Evolutionary conservation across 2,329 filamentous ascomycete species (phyloP).

Genomic region (Fusarium staphyleae): DNA sequence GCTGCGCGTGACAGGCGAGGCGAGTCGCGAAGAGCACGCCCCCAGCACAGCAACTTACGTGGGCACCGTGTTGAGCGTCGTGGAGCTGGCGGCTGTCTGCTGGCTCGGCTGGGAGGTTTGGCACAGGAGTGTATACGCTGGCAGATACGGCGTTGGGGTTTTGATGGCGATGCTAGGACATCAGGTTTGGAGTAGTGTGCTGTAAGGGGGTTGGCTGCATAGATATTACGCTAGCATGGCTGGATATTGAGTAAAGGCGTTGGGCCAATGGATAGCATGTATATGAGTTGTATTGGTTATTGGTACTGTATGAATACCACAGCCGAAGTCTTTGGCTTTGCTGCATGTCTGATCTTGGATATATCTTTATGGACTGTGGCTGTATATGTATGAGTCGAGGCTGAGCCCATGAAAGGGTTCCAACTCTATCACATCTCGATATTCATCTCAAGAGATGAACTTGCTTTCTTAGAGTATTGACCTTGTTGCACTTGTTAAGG

Average conservation of each 20-base stretch:
- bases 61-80: constrained; percentile 42
- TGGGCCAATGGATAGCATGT: constrained; percentile 12
- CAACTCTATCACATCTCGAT: too few species aligned
- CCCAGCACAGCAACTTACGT: constrained; percentile 35
- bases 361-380: too few species aligned
- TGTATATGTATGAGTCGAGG: too few species aligned
- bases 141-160: constrained; percentile 40
- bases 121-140: constrained; percentile 35
- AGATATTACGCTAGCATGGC: constrained; percentile 1
- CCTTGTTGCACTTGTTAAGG: too few species aligned
- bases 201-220: constrained; percentile 17
- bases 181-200: constrained; percentile 37
- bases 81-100: constrained; percentile 45
- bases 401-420: too few species aligned
- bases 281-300: not conserved
- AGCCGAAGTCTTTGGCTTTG: too few species aligned
- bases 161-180: constrained; percentile 46
- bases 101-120: constrained; percentile 46
- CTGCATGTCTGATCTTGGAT: too few species aligned
- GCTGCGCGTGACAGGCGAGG: constrained; percentile 42
- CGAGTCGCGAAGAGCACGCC: constrained; percentile 18
- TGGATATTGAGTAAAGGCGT: constrained; percentile 21
- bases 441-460: too few species aligned
- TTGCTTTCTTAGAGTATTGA: too few species aligned
- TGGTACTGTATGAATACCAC: not conserved